Evolutionary conservation across 2,329 filamentous ascomycete genomes (phyloP), one percentile per base, ranked within the genome.

Genomic region (Knoxdaviesia capensis): DNA sequence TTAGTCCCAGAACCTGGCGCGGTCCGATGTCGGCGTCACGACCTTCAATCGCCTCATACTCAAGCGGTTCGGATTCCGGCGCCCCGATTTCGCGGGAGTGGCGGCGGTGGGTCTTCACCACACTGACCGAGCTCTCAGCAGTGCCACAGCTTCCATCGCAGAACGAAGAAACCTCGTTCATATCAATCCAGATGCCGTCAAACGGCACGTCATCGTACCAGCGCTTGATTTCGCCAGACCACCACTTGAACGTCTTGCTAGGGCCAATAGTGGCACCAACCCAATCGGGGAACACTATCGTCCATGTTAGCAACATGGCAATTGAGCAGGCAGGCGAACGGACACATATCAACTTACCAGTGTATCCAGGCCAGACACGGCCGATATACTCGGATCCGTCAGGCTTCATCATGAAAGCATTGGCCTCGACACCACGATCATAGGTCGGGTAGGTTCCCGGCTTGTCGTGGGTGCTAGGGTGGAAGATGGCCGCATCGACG

Each of bases 81-180:
- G 20, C 20, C 20, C 20, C 20, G 20, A 20, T 20, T 20, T 20
- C 20, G 20, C 20, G 20, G 20, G 20, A 20, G 20, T 20, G 20
- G 20, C 20, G 20, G 3, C 20, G 20, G 3, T 20, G 20, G 20
- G 20, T 20, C 20, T 20, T 20, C 20, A 20, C 20, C 20, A 20
- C 20, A 20, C 20, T 20, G 3, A 20, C 20, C 20, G 20, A 20
- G 20, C 20, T 20, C 41, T 79, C 77, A 1, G 63, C 63, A 29
- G 68, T 73, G 28, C 82, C 81, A 50, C 81, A 86, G 48, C 72
- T 79, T 4, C 81, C 80, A 6, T 78, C 65, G 48, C 80, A 86
- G 57, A 77, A 81, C 31, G 66, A 74, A 28, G 63, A 61, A 0
- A 69, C 68, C 50, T 76, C 72, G 31, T 67, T 70, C 72, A 69